Conservation (phyloP, 805 yeast genomes). For the Saccharomycopsis amapae region DNA sequence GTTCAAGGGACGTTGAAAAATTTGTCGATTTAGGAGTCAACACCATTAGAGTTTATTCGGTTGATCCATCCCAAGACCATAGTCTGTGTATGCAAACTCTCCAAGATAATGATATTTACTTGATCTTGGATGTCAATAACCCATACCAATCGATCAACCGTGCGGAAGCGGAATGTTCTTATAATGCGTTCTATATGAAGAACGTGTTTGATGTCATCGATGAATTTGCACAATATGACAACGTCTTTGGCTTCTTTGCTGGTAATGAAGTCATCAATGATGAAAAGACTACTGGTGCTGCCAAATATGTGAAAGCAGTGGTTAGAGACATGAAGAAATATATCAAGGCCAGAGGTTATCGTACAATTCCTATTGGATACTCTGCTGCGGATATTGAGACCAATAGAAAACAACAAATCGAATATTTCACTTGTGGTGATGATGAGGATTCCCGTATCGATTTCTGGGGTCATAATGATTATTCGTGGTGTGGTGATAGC, state of each 20-base stretch:
- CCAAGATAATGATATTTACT: conserved; percentile 65
- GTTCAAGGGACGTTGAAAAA: conserved; percentile 59
- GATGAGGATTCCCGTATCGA: conserved; percentile 73
- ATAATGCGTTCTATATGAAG: conserved; percentile 70
- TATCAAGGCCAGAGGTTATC: conserved; percentile 49
- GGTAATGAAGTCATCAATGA: conserved; percentile 75
- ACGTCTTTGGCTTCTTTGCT: conserved; percentile 70
- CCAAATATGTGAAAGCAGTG: conserved; percentile 74
- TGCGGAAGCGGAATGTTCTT: conserved; percentile 53
- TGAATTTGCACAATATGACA: conserved; percentile 53
- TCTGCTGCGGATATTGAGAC: conserved; percentile 81
- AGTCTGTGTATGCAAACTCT: conserved; percentile 59
- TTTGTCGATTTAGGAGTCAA: conserved; percentile 65
- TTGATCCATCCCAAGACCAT: conserved; percentile 65
- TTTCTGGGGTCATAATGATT: conserved; percentile 88
- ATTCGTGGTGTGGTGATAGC: conserved; percentile 89
- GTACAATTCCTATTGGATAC: conserved; percentile 74
- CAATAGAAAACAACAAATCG: conserved; percentile 66
- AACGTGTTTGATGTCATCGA: conserved; percentile 81
- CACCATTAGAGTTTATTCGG: conserved; percentile 68
- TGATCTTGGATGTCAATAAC: conserved; percentile 65
- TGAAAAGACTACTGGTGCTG: conserved; percentile 49
- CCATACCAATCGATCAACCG: conserved; percentile 66
- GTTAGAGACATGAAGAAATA: conserved; percentile 73
- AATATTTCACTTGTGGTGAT: conserved; percentile 83